These are phyloP conservation scores for Globisporangium irregulare DNA, from an alignment of 352 stramenopile species.

Conservation along the genomic window DNA sequence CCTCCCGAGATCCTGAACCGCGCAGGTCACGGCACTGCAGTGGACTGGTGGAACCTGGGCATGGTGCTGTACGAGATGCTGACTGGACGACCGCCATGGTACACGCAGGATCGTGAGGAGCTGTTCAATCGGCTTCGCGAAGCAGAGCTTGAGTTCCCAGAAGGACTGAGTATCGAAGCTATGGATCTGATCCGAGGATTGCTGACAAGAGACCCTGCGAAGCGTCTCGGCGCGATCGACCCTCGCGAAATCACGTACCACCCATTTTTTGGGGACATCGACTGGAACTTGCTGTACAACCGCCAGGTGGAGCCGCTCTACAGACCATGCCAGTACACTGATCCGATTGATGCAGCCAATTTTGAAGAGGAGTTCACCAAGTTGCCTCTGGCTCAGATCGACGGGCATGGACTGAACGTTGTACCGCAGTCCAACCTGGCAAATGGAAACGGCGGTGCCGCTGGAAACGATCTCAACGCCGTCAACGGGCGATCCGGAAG, in stretches of 20 bases:
- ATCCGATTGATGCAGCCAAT: slow-evolving; percentile 80
- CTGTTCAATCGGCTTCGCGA: slow-evolving; percentile 67
- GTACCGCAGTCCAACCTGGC: slow-evolving; percentile 31
- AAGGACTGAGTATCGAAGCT: slow-evolving; percentile 55
- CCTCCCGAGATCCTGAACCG: slow-evolving; percentile 83
- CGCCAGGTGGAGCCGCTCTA: slow-evolving; percentile 78
- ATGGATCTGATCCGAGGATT: slow-evolving; percentile 86
- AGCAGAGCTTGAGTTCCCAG: slow-evolving; percentile 70
- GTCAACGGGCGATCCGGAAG: slow-evolving; percentile 17
- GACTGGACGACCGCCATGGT: slow-evolving; percentile 72
- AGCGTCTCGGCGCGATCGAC: slow-evolving; percentile 87
- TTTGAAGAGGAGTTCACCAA: slow-evolving; percentile 87
- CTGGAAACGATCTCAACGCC: slow-evolving; percentile 8
- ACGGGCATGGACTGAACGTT: slow-evolving; percentile 66
- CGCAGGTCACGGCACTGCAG: slow-evolving; percentile 65
- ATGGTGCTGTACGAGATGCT: slow-evolving; percentile 87
- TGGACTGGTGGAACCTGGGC: slow-evolving; percentile 86
- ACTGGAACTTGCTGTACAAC: slow-evolving; percentile 80
- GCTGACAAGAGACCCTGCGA: slow-evolving; percentile 89
- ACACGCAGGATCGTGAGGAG: slow-evolving; percentile 76
- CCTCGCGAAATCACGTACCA: slow-evolving; percentile 79
- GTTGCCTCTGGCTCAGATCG: slow-evolving; percentile 62
- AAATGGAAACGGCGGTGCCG: slow-evolving; percentile 13
- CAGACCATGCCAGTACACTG: slow-evolving; percentile 76
- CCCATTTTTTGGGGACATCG: slow-evolving; percentile 78